These are phyloP conservation scores for Calycina herbarum DNA, from an alignment of 2,329 filamentous ascomycete species.

Conservation along the genomic window DNA sequence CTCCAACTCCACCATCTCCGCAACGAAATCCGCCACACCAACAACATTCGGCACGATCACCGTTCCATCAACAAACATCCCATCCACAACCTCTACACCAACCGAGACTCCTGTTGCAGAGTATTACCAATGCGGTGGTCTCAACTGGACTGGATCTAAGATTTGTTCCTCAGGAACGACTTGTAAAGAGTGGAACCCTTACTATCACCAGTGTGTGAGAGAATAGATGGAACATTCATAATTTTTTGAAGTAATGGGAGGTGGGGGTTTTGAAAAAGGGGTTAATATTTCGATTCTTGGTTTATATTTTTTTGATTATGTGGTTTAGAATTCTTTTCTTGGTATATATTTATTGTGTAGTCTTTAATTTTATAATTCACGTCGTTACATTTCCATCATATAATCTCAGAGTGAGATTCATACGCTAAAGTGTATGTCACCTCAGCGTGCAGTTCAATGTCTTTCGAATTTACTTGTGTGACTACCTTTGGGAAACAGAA, in stretches of 20 bases:
- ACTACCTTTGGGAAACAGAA: too few species aligned
- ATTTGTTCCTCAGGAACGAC: background rate
- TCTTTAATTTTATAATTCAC: too few species aligned
- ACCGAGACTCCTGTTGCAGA: background rate
- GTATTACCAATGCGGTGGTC: conserved; percentile 4
- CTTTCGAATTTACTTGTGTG: too few species aligned
- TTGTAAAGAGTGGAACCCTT: background rate
- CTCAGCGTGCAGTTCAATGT: too few species aligned
- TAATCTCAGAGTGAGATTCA: too few species aligned
- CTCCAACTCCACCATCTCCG: background rate
- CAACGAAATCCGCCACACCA: background rate
- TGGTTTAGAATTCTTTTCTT: too few species aligned
- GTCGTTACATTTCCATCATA: too few species aligned
- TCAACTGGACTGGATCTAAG: background rate
- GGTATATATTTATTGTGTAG: too few species aligned
- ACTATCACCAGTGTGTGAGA: conserved; percentile 8
- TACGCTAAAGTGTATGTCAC: too few species aligned
- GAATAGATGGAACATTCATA: background rate
- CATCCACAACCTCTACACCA: background rate
- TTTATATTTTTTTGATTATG: background rate
- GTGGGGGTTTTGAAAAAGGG: background rate
- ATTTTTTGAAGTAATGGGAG: background rate
- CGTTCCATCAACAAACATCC: background rate
- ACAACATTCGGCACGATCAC: background rate
- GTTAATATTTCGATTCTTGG: background rate